A percentile compares a stretch with the other conserved stretches of the same genome.
phyloP scores from a whole-genome alignment of 2,329 filamentous ascomycete species.

The Monilinia polystroma region DNA sequence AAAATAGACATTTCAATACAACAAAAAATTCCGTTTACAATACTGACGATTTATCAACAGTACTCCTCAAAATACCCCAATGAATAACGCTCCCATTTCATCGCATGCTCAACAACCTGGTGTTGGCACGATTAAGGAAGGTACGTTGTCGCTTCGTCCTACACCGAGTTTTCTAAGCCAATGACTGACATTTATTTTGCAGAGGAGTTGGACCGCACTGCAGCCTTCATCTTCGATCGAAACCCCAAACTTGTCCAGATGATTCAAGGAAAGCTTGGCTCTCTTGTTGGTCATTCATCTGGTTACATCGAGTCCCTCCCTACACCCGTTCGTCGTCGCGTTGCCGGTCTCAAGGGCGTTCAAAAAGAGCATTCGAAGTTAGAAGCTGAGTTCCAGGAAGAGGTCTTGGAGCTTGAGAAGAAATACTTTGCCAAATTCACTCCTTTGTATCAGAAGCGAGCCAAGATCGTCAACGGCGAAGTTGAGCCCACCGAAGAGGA shows the following conservation, averaged over 20 bases:
- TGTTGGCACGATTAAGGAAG: slow-evolving; percentile 94
- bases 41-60: slow-evolving; percentile 49
- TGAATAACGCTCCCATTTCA: slow-evolving; percentile 92
- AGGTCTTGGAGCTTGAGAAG: slow-evolving; percentile 97
- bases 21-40: slow-evolving; percentile 12
- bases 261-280: slow-evolving; percentile 95
- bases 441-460: slow-evolving; percentile 92
- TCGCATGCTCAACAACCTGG: slow-evolving; percentile 95
- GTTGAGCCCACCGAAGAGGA: slow-evolving; percentile 85
- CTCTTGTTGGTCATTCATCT: slow-evolving; percentile 90
- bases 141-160: slow-evolving; percentile 54
- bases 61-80: slow-evolving; percentile 97
- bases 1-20: slow-evolving; percentile 17
- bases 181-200: slow-evolving; percentile 32
- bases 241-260: slow-evolving; percentile 94
- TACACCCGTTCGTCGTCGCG: slow-evolving; percentile 82
- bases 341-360: slow-evolving; percentile 93
- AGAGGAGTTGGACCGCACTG: slow-evolving; percentile 91
- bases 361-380: slow-evolving; percentile 99
- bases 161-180: slow-evolving; percentile 34
- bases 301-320: slow-evolving; percentile 98
- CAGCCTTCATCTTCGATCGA: slow-evolving; percentile 90
- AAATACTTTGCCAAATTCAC: slow-evolving; percentile 99
- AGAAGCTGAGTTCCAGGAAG: slow-evolving; percentile 97
- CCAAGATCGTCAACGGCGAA: slow-evolving; percentile 85